These are phyloP conservation scores for Tylopilus rubrobrunneus DNA, from an alignment of 768 basidiomycete species.

Conservation along the genomic window DNA sequence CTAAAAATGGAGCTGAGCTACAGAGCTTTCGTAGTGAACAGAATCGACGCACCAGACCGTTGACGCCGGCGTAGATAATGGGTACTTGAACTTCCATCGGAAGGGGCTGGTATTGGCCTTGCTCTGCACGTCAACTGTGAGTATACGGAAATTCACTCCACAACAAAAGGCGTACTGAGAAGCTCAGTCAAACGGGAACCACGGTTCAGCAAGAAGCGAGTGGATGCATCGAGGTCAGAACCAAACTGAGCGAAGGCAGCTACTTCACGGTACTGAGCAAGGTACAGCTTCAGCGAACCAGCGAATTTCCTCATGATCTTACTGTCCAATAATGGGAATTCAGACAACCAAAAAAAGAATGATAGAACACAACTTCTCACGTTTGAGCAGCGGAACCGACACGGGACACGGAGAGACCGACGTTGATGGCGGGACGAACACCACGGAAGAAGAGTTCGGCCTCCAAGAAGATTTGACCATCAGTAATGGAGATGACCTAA, in stretches of 20 bases:
- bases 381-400: conserved; percentile 99
- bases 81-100: conserved; percentile 96
- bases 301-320: conserved; percentile 99
- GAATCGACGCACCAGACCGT: conserved; percentile 76
- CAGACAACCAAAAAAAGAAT: not conserved
- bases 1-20: conserved; percentile 31
- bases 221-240: conserved; percentile 99
- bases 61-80: conserved; percentile 99
- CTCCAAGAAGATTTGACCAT: conserved; percentile 99
- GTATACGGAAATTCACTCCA: conserved; percentile 2
- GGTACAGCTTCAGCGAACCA: conserved; percentile 98
- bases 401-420: conserved; percentile 99
- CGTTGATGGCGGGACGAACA: conserved; percentile 99
- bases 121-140: conserved; percentile 51
- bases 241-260: conserved; percentile 99
- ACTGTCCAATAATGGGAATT: conserved; percentile 34
- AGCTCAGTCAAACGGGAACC: conserved; percentile 98
- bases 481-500: conserved; percentile 99
- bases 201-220: conserved; percentile 96
- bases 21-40: not conserved
- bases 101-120: conserved; percentile 96
- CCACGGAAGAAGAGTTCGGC: conserved; percentile 99
- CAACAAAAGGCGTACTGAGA: conserved; percentile 52
- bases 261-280: conserved; percentile 99
- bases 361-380: conserved; percentile 45